These are phyloP conservation scores for Collybiopsis confluens DNA, from an alignment of 768 basidiomycete species.

Conservation along the genomic window DNA sequence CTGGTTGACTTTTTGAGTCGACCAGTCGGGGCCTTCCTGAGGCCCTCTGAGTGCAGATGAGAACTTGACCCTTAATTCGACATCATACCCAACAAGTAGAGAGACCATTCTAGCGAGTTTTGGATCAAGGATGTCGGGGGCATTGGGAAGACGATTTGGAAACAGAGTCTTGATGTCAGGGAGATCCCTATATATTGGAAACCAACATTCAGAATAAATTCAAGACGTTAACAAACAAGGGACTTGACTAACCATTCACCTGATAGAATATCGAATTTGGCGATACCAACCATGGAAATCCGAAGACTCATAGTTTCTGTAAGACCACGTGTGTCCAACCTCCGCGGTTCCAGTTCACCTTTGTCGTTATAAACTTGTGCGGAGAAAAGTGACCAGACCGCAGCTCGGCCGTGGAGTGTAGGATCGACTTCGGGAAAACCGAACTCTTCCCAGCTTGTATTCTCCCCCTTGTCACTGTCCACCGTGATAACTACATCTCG, in stretches of 20 bases:
- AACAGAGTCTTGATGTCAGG: slow-evolving; percentile 10
- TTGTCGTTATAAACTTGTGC: not conserved
- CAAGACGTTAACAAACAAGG: too few species aligned
- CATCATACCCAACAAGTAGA: slow-evolving; percentile 9
- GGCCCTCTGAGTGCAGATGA: not conserved
- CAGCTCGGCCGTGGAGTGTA: not conserved
- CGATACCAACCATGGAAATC: slow-evolving; percentile 9
- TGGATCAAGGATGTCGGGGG: slow-evolving; percentile 6
- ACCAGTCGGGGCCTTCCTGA: too few species aligned
- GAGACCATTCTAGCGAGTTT: slow-evolving; percentile 3
- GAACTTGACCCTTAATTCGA: slow-evolving; percentile 6
- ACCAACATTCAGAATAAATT: not conserved
- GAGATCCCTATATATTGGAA: not conserved
- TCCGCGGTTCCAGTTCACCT: slow-evolving; percentile 1
- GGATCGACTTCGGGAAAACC: slow-evolving; percentile 6
- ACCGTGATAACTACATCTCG: slow-evolving; percentile 8
- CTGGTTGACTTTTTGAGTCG: too few species aligned
- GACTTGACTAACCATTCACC: slow-evolving; percentile 9
- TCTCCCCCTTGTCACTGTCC: slow-evolving; percentile 3
- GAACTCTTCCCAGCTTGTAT: slow-evolving; percentile 8
- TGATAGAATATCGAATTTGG: slow-evolving; percentile 5
- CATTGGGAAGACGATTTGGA: slow-evolving; percentile 6
- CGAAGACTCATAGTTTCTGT: not conserved
- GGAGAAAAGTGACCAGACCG: slow-evolving; percentile 7
- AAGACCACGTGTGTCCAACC: slow-evolving; percentile 1